These are phyloP conservation scores for Pilaira anomala DNA, from an alignment of 192 early-diverging fungal species.

Conservation along the genomic window DNA sequence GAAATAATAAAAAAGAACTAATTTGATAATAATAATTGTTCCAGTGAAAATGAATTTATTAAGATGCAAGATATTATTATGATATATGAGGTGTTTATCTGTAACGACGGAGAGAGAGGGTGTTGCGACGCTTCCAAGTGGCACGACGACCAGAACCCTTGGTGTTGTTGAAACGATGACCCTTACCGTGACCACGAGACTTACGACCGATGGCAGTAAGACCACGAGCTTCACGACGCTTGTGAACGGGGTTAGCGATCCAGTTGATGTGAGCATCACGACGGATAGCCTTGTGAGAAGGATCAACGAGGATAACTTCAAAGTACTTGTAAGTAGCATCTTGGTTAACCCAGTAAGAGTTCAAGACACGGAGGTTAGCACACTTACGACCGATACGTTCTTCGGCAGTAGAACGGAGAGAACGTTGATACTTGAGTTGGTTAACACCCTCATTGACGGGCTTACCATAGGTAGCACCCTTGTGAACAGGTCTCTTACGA, in stretches of 20 bases:
- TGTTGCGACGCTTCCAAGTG: constrained; percentile 94
- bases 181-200: constrained; percentile 91
- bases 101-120: constrained; percentile 90
- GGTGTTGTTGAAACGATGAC: constrained; percentile 95
- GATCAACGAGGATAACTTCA: constrained; percentile 99
- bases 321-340: constrained; percentile 99
- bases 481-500: constrained; percentile 95
- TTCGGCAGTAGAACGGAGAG: constrained; percentile 91
- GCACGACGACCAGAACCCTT: constrained; percentile 90
- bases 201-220: constrained; percentile 96
- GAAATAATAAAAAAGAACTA: neutral
- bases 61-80: neutral
- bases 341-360: constrained; percentile 99
- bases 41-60: neutral
- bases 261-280: constrained; percentile 99
- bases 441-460: constrained; percentile 96
- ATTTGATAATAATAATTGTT: neutral
- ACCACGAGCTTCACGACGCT: constrained; percentile 98
- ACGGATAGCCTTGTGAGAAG: constrained; percentile 97
- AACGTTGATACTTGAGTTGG: constrained; percentile 98
- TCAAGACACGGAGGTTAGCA: constrained; percentile 96
- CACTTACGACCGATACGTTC: constrained; percentile 98
- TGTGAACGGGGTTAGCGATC: constrained; percentile 97
- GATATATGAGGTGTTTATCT: constrained; percentile 55
- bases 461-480: constrained; percentile 99